Evolutionary conservation across 192 early-diverging fungal species (phyloP), one percentile per base, ranked within the genome.

Genomic region (Coemansia sp.): DNA sequence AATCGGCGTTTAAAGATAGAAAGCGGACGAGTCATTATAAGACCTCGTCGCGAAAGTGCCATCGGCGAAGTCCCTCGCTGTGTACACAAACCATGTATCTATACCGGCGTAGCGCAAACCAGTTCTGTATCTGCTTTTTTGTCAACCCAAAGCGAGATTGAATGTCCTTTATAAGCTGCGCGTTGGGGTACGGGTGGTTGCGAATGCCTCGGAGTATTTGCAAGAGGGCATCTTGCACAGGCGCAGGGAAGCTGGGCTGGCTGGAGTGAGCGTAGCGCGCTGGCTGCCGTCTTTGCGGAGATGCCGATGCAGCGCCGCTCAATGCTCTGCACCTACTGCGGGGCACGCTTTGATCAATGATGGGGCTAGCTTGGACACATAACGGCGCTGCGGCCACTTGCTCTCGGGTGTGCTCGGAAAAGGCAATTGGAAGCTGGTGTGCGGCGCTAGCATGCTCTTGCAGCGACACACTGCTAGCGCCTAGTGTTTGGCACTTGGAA

Each of bases 91-190:
- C 39, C 75, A 77, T 77, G 32, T 68, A 55, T 1, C 75, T 56
- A 61, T 50, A 62, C 15, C 75, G 52, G n/a, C 60, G 75, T 26
- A 77, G 34, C 8, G 69, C 75, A 54, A 77, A 77, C 75, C 75
- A 77, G 27, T 77, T 77, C 18, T 65, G 61, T 26, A 77, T 53
- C 48, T 77, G 75, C 46, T 64, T 71, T 15, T 58, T 60, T 36
- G 48, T 65, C 32, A 77, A 54, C 0, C 58, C 62, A 46, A 40
- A 63, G 15, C 46, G 37, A 1, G 34, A 19, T 32, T 52, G 39
- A 40, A 77, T 54, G 18, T 35, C 15, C 15, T 53, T 44, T 6
- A 77, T 62, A 17, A 60, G 53, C 17, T 42, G 36, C 0, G 33
- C 34, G 17, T 26, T 55, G 4, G 75, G 75, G 4, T 72, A 77